These are phyloP conservation scores for Nemania abortiva DNA, from an alignment of 2,329 filamentous ascomycete genomes.

Conservation along the genomic window DNA sequence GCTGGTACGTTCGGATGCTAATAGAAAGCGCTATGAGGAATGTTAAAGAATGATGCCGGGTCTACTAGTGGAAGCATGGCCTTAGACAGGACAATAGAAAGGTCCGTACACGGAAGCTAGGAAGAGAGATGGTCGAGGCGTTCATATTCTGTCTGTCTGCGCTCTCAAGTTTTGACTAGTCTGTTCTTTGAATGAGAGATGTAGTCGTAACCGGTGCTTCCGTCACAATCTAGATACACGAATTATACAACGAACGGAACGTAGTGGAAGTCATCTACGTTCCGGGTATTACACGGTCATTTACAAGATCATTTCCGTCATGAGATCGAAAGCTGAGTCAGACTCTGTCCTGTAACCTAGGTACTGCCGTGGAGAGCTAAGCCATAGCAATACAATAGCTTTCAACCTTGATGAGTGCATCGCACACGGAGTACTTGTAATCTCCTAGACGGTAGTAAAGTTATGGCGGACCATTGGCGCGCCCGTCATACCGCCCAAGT, in stretches of 20 bases:
- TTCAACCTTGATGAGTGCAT: not conserved
- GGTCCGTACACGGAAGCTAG: no score
- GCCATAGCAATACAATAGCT: not conserved
- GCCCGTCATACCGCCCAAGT: no score
- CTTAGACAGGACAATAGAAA: not conserved
- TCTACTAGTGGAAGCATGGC: not conserved
- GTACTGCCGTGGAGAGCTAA: not conserved
- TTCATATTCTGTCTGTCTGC: not conserved
- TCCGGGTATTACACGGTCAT: not conserved
- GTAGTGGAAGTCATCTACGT: not conserved
- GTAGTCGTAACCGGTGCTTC: not conserved
- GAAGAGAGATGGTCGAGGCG: not conserved
- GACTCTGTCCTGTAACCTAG: not conserved
- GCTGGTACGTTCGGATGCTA: conserved; percentile 50
- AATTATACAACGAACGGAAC: not conserved
- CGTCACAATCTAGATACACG: not conserved
- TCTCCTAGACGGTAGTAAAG: not conserved
- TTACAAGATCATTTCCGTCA: not conserved
- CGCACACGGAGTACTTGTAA: not conserved
- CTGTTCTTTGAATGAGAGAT: not conserved
- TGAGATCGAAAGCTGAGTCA: conserved; percentile 8
- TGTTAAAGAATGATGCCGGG: conserved; percentile 43
- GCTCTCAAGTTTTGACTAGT: not conserved
- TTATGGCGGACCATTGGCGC: not conserved
- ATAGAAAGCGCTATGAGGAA: conserved; percentile 44